Base-by-base conservation (phyloP, 2,329 filamentous ascomycete genomes). In the Rhynchosporium agropyri region DNA sequence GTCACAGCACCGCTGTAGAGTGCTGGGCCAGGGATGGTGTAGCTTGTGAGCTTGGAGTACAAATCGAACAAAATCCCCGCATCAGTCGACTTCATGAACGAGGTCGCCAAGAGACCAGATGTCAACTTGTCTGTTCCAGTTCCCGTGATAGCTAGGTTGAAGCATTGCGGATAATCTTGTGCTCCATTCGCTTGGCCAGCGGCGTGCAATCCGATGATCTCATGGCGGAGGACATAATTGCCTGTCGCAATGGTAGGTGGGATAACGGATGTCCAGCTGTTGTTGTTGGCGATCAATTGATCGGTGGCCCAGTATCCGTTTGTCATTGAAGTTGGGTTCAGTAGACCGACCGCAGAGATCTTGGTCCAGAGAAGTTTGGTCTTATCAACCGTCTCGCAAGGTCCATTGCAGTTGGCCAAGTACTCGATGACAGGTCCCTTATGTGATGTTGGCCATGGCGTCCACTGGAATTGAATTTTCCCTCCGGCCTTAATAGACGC, bases 401-500 rank as follows among this genome's bases (percentile, higher is more conserved):
- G 73, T 29, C 78, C 76, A 33, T 73, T 71, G 63, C 73, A 74
- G 48, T 73, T 74, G 7, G 73, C 73, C 2, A 73, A 62, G 45
- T 72, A 72, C 38, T 73, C 71, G 20, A 73, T 70, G n/a, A 74
- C 63, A 1, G 73, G 72, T 0, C 73, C 73, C 53, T 86, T 80
- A 77, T 90, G 84, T 60, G 79, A 82, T 9, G 82, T 78, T n/a
- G 87, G 87, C 88, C 88, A 90, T 9, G 67, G 64, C 63, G 80
- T 83, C 88, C 87, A 90, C 69, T 84, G 80, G 55, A 90, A 75
- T 63, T 82, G 77, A 68, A 90, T 73, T 8, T 78, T 79, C 66
- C 79, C 78, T 65, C 88, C 88, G 13, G 87, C 88, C n/a, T 79
- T 77, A 43, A 89, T 81, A n/a, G 80, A 76, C 20, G 82, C 84